phyloP scores from a whole-genome alignment of 371 early-diverging fungal genomes.

The Mortierella sp. region DNA sequence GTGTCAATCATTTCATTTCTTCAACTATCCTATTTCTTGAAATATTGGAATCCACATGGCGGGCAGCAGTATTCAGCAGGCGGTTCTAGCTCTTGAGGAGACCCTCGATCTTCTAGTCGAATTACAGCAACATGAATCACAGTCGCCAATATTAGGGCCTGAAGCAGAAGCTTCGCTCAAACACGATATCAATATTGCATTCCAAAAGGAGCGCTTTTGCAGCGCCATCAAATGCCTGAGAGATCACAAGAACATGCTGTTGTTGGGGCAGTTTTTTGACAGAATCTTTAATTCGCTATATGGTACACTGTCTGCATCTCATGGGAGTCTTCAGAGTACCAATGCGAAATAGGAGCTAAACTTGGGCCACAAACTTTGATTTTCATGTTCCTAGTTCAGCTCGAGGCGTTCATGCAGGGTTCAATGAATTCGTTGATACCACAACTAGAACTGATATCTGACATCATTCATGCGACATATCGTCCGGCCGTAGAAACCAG shows the following conservation, averaged over 20 bases:
- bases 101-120: background rate
- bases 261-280: conserved; percentile 2
- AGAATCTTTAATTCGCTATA: background rate
- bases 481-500: background rate
- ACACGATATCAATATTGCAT: background rate
- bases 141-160: background rate
- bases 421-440: background rate
- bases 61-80: background rate
- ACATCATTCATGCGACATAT: background rate
- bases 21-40: background rate
- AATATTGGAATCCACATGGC: background rate
- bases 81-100: background rate
- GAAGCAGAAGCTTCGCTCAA: background rate
- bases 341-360: no score
- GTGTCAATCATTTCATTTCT: background rate
- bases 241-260: background rate
- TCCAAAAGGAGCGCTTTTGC: background rate
- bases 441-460: background rate
- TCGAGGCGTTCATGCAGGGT: background rate
- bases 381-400: background rate
- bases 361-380: background rate
- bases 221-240: background rate
- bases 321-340: no score
- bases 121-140: background rate
- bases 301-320: background rate